Evolutionary conservation across 1,139 yeast species (phyloP), one percentile per base, ranked within the genome.

Genomic region (Blastobotrys arbuscula): DNA sequence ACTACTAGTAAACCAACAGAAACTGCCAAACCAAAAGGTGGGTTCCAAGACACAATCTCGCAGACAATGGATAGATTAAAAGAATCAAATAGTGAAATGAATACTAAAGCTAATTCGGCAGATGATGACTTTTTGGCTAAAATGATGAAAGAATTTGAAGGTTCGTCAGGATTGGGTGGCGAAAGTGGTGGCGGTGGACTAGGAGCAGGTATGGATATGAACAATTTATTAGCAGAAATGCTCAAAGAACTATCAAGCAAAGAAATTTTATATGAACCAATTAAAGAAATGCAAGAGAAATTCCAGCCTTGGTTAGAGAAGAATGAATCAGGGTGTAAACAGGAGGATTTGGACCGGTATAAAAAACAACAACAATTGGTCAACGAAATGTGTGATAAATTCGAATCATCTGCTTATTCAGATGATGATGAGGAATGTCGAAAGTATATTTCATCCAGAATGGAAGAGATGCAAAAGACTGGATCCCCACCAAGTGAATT

Each of bases 401-500:
- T 82, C 60, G 88, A 84, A 56, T 72, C 72, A 13, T 70, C 79
- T 1, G 65, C 61, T 33, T 84, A 80, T 59, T 70, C 71, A 51
- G 89, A 83, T 54, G 71, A 72, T 20, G 72, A 79, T 59, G 67
- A 69, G 43, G 69, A 60, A 6, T 73, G 74, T 56, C 73, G 84
- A 55, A 78, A 76, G 47, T 72, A 69, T 49, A 78, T 84, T 48
- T 77, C 82, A 52, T 61, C 67, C 9, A 73, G 78, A 52, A 76
- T 84, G 72, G 87, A 82, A 59, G 69, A 65, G 48, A 69, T 71
- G 74, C 75, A 71, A 57, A 64, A 62, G 41, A 71, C 87, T 44
- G 97, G 97, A 0, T 86, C 88, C 60, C 96, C 96, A 0, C 98
- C 98, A 2, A 68, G 77, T 24, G 95, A 85, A 48, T 72, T 87